Evolutionary conservation across 2,329 filamentous ascomycete genomes (phyloP), one percentile per base, ranked within the genome.

Genomic region (Fusarium dimerum): DNA sequence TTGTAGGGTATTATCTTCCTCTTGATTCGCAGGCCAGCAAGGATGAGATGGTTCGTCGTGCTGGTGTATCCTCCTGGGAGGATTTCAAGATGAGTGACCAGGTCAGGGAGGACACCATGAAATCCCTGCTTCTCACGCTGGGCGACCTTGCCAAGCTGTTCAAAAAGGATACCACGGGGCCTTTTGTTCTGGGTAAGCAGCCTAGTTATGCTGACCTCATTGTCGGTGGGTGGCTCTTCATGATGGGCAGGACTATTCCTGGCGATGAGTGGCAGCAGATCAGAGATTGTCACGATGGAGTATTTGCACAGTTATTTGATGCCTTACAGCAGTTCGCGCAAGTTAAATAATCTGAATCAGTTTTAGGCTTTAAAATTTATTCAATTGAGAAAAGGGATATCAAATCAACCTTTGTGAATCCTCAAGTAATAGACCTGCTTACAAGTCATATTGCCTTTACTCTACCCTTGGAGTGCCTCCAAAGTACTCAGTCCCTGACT

Each of bases 181-280:
- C 79, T 0, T 84, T 79, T 45, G 20, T 84, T 1, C 68, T 81
- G 2, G 81, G 80, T 0, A 44, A 55, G 1, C 61, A 57, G 61
- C 71, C 73, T 1, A 76, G 62, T 42, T 83, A 84, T 69, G 81
- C 79, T 2, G 83, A 85, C 60, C 61, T 83, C 1, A 81, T 84
- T 34, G 75, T 85, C 1, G 82, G 81, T 2, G 79, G 69, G 1
- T 85, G 82, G 82, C 50, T 85, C 63, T 70, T 72, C 6, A 79
- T 82, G 75, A 58, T 76, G 48, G 54, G 59, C 5, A 63, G 40
- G 13, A 72, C 69, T 26, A 61, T 83, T 48, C 75, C 74, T 1
- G 47, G 59, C 48, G 54, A 60, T 3, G 80, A 83, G 51, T 83
- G 79, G 79, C 61, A 76, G 53, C 67, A 73, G 48, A 53, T 80